Conservation (phyloP, 2,329 filamentous ascomycete genomes). For the Aspergillus sp. region DNA sequence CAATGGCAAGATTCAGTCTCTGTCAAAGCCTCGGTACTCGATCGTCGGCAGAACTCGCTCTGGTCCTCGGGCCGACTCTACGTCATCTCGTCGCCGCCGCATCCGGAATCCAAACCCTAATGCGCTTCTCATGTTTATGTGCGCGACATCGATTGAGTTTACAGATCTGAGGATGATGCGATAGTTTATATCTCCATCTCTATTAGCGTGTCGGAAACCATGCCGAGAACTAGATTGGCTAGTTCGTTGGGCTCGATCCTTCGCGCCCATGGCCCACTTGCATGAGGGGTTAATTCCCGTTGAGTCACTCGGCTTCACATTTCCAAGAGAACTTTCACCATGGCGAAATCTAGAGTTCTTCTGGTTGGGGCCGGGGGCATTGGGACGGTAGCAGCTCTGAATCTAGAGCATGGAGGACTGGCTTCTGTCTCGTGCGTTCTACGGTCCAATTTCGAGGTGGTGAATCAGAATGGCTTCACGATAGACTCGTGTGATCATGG, state of each 20-base stretch:
- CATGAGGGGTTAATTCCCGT: not conserved
- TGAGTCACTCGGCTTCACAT: not conserved
- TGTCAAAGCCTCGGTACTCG: not conserved
- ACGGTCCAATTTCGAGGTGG: constrained; percentile 55
- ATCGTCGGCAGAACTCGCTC: not conserved
- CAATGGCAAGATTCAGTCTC: not conserved
- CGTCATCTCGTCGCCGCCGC: not conserved
- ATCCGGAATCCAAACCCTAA: not conserved
- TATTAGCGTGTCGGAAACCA: not conserved
- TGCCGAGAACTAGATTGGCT: not conserved
- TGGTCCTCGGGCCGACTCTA: not conserved
- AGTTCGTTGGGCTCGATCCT: not conserved
- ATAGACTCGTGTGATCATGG: constrained; percentile 59
- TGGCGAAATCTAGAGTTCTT: constrained; percentile 44
- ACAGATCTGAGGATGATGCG: too few species aligned
- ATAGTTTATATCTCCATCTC: too few species aligned
- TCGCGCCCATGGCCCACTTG: not conserved
- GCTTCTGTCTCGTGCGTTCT: constrained; percentile 56
- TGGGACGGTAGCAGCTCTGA: constrained; percentile 56
- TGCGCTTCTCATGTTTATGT: not conserved
- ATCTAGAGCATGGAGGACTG: constrained; percentile 50
- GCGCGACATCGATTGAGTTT: too few species aligned
- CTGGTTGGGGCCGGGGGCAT: constrained; percentile 56
- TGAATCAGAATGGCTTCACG: constrained; percentile 48
- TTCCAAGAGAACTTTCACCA: not conserved